A percentile compares a stretch with the other conserved stretches of the same genome.
Evolutionary conservation across 768 basidiomycete genomes (phyloP).

Genomic region (Hericium alpestre): DNA sequence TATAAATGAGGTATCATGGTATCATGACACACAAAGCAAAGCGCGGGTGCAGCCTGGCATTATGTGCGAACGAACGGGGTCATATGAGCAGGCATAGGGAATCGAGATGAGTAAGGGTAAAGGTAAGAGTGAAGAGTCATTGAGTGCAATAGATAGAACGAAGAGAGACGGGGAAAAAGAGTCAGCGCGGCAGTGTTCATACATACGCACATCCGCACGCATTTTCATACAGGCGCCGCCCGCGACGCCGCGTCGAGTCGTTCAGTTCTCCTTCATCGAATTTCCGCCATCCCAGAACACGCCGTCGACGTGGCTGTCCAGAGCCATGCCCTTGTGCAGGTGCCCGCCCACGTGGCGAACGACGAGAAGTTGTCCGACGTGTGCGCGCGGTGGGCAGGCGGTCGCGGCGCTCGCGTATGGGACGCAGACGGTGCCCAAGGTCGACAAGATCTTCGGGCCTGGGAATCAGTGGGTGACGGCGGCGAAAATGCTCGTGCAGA

Average conservation of each 20-base stretch:
- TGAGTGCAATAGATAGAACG: neutral
- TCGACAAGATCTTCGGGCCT: constrained; percentile 98
- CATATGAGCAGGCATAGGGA: neutral
- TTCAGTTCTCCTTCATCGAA: neutral
- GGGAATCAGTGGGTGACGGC: constrained; percentile 99
- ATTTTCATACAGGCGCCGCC: neutral
- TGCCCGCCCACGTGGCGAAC: neutral
- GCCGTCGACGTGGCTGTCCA: neutral
- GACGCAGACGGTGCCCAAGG: constrained; percentile 89
- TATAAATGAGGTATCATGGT: neutral
- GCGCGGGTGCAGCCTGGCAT: too few species aligned
- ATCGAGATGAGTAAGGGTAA: neutral
- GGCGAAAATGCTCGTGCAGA: constrained; percentile 98
- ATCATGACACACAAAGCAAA: too few species aligned
- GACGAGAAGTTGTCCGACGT: constrained; percentile 6
- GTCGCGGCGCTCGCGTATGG: constrained; percentile 95
- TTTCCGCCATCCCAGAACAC: neutral
- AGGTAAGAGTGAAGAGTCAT: neutral
- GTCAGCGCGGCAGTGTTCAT: constrained; percentile 2
- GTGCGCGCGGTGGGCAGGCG: constrained; percentile 91
- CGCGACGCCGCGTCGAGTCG: neutral
- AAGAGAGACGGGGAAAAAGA: neutral
- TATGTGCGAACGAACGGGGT: neutral
- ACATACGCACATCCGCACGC: neutral
- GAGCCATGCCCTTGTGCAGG: neutral